phyloP scores from a whole-genome alignment of 192 early-diverging fungal species.

The Dimargaris xerosporica region DNA sequence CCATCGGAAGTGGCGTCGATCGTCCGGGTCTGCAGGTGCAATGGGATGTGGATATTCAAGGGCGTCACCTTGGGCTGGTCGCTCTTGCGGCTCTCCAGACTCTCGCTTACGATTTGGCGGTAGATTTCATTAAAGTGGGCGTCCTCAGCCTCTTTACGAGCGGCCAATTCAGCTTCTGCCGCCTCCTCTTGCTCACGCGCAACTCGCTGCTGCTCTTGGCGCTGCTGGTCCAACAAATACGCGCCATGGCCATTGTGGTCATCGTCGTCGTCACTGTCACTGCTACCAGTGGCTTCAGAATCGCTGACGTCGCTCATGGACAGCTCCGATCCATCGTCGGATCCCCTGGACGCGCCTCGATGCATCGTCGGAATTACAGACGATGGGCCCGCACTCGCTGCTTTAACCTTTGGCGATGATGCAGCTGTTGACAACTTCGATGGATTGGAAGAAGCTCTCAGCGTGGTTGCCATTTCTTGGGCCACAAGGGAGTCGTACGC shows the following conservation, averaged over 20 bases:
- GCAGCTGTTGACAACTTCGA: neutral
- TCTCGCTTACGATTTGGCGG: conserved; percentile 81
- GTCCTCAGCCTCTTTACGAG: conserved; percentile 56
- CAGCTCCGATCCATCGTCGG: conserved; percentile 22
- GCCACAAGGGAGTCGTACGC: conserved; percentile 40
- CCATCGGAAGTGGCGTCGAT: neutral
- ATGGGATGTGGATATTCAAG: conserved; percentile 23
- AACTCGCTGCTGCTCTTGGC: conserved; percentile 25
- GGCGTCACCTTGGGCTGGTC: conserved; percentile 24
- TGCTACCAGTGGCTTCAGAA: conserved; percentile 25
- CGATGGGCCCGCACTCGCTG: neutral
- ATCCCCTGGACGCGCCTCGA: conserved; percentile 15
- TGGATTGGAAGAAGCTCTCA: too few species aligned
- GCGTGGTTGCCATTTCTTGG: conserved; percentile 30
- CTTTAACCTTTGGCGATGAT: neutral
- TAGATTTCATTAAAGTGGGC: conserved; percentile 84
- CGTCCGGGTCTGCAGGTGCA: conserved; percentile 1
- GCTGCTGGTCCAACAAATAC: conserved; percentile 21
- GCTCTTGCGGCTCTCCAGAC: conserved; percentile 59
- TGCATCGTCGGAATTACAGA: neutral
- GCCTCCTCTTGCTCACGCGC: conserved; percentile 26
- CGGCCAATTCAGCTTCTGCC: conserved; percentile 35
- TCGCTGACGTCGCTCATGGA: conserved; percentile 15
- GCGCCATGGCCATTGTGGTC: conserved; percentile 25
- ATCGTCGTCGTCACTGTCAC: conserved; percentile 20